These are phyloP conservation scores for Rhodomyrtus tomentosa DNA, from an alignment of 345 rosid genomes.

Conservation along the genomic window DNA sequence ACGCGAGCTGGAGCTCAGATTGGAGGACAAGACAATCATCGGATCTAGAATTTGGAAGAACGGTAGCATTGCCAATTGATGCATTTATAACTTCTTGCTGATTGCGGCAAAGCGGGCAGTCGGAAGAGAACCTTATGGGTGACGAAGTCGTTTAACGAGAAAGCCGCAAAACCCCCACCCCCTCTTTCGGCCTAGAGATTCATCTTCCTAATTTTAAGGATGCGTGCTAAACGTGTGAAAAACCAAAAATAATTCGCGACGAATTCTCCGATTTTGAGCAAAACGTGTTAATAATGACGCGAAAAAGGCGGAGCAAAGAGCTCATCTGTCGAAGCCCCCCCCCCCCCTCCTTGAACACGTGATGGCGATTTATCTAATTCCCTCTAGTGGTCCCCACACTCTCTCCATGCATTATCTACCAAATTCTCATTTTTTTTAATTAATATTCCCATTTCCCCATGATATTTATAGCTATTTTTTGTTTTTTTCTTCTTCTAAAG, in stretches of 20 bases:
- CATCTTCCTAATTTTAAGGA: not conserved
- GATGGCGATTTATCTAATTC: not conserved
- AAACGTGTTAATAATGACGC: not conserved
- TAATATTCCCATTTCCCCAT: not conserved
- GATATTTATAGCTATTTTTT: not conserved
- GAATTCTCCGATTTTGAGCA: too few relatives aligned
- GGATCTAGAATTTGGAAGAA: not conserved
- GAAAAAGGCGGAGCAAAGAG: not conserved
- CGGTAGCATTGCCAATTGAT: not conserved
- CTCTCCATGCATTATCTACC: not conserved
- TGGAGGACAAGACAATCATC: not conserved
- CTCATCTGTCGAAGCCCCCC: too few relatives aligned
- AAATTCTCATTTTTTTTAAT: not conserved
- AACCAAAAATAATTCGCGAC: too few relatives aligned
- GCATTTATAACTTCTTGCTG: not conserved
- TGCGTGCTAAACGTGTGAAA: not conserved
- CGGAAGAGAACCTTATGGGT: not conserved
- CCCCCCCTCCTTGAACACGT: too few relatives aligned
- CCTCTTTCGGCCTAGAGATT: not conserved
- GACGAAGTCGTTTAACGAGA: not conserved
- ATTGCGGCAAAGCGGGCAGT: fast-evolving
- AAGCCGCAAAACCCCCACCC: not conserved
- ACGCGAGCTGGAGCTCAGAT: not conserved
- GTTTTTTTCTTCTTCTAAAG: not conserved
- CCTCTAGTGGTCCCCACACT: not conserved